Conservation (phyloP, 1,139 yeast species). For the Geotrichum aggregatum region DNA sequence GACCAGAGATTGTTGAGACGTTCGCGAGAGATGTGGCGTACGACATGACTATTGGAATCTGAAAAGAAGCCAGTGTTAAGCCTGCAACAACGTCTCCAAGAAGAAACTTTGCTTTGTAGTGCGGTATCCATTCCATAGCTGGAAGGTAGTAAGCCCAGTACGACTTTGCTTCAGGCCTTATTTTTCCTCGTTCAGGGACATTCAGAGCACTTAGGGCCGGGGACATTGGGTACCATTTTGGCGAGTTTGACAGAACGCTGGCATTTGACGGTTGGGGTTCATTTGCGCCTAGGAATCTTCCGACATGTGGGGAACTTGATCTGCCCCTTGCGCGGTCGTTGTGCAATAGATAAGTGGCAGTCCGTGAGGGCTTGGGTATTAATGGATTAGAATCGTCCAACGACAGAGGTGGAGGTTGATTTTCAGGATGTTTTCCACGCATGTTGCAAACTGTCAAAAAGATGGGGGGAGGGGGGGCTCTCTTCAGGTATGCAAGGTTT, state of each 20-base stretch:
- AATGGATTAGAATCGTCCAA: neutral
- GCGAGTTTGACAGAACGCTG: conserved; percentile 2
- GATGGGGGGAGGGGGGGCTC: too few species aligned
- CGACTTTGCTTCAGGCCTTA: conserved; percentile 26
- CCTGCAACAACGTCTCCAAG: conserved; percentile 83
- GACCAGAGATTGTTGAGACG: conserved; percentile 83
- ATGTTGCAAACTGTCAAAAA: too few species aligned
- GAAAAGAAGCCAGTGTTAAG: conserved; percentile 81
- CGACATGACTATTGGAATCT: conserved; percentile 82
- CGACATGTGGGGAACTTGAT: neutral
- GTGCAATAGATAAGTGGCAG: neutral
- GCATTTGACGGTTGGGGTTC: neutral
- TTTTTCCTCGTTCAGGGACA: conserved; percentile 20
- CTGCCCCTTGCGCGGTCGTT: neutral
- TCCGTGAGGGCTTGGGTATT: neutral
- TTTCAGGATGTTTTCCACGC: neutral
- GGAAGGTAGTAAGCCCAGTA: conserved; percentile 71
- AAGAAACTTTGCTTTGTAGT: conserved; percentile 51
- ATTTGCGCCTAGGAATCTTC: neutral
- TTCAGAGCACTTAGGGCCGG: conserved; percentile 7
- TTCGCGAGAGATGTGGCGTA: conserved; percentile 88
- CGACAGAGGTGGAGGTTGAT: neutral
- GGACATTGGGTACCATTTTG: conserved; percentile 6
- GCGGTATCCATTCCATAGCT: conserved; percentile 70
- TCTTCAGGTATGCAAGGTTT: too few species aligned